Percentiles rank a stretch among this genome's conserved stretches.
These are phyloP conservation scores for Boletus sensibilis DNA, from an alignment of 768 basidiomycete genomes.

Conservation along the genomic window DNA sequence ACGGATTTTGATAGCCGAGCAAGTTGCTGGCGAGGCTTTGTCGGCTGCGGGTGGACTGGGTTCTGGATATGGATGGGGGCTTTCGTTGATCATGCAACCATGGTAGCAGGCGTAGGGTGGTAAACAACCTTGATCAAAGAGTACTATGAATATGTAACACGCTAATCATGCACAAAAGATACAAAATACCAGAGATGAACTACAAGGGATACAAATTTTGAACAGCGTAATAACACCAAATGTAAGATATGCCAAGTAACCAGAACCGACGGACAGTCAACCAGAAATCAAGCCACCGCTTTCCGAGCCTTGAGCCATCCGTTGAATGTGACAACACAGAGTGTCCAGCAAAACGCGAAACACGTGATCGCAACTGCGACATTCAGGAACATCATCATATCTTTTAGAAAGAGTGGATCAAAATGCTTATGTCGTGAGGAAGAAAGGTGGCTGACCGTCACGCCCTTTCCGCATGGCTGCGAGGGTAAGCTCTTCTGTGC, in stretches of 20 bases:
- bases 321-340: slow-evolving; percentile 74
- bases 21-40: slow-evolving; percentile 91
- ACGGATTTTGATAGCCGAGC: slow-evolving; percentile 74
- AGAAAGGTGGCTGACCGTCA: slow-evolving; percentile 54
- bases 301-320: slow-evolving; percentile 67
- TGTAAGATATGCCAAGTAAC: neutral
- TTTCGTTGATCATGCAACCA: slow-evolving; percentile 58
- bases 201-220: neutral
- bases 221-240: neutral
- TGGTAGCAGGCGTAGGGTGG: slow-evolving; percentile 14
- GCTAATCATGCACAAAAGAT: neutral
- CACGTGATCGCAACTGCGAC: slow-evolving; percentile 84
- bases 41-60: slow-evolving; percentile 84
- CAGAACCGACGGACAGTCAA: neutral
- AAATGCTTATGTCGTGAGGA: neutral
- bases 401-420: slow-evolving; percentile 34
- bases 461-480: slow-evolving; percentile 89
- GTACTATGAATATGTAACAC: neutral
- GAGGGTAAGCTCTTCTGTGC: slow-evolving; percentile 84
- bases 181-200: neutral
- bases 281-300: slow-evolving; percentile 15
- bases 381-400: slow-evolving; percentile 89
- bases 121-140: neutral
- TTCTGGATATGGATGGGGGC: slow-evolving; percentile 87
- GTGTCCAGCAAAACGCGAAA: slow-evolving; percentile 81